Conservation (phyloP, 495 filamentous ascomycete species). For the Hypoxylon lenormandii region DNA sequence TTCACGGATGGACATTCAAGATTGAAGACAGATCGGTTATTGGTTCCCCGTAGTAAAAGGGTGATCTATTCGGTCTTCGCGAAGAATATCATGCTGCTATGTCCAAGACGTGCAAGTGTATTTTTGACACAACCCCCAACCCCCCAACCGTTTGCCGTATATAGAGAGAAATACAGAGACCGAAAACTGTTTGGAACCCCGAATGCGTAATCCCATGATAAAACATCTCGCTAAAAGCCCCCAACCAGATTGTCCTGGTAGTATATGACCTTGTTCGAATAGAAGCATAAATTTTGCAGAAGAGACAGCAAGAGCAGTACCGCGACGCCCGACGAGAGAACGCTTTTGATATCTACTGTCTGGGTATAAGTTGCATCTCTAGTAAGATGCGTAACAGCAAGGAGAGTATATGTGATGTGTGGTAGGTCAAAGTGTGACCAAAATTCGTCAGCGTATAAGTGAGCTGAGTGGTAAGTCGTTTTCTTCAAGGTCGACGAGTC, state of each 20-base stretch:
- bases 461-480: constrained; percentile 25
- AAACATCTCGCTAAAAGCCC: constrained; percentile 20
- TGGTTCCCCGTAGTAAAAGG: neutral
- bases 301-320: constrained; percentile 33
- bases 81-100: constrained; percentile 28
- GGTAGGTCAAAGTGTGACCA: constrained; percentile 42
- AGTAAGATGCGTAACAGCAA: constrained; percentile 38
- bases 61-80: constrained; percentile 33
- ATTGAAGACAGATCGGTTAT: too few relatives aligned
- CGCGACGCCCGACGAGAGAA: constrained; percentile 10
- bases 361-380: constrained; percentile 45
- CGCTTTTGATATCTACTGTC: constrained; percentile 20
- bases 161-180: constrained; percentile 30
- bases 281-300: constrained; percentile 24
- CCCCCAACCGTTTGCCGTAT: constrained; percentile 29
- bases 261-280: constrained; percentile 29
- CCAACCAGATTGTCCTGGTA: constrained; percentile 23
- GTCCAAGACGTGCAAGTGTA: constrained; percentile 31
- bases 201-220: constrained; percentile 29
- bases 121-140: constrained; percentile 30
- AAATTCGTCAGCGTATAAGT: constrained; percentile 17
- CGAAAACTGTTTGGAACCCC: constrained; percentile 19
- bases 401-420: constrained; percentile 24
- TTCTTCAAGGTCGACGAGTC: constrained; percentile 25
- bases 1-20: too few relatives aligned